A percentile compares a stretch with the other conserved stretches of the same genome.
These are phyloP conservation scores for Oryza australiensis DNA, from an alignment of 176 grass and related monocot species.

Conservation along the genomic window DNA sequence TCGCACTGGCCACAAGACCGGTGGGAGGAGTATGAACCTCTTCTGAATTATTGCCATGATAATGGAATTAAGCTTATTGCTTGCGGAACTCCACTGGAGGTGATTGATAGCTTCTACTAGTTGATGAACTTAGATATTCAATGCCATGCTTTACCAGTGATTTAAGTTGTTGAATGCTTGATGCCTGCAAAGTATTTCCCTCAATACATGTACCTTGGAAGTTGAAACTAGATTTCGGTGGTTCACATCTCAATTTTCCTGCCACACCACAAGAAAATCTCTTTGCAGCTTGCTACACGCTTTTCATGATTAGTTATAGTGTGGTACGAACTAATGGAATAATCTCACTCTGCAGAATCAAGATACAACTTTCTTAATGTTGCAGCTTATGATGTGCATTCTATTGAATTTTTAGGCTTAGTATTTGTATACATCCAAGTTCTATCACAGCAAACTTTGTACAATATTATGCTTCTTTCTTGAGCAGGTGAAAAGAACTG, in stretches of 20 bases:
- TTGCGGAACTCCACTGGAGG: slow-evolving; percentile 87
- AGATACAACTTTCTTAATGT: neutral
- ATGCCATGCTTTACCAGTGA: slow-evolving; percentile 8
- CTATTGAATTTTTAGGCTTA: slow-evolving; percentile 4
- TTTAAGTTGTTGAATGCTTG: slow-evolving; percentile 16
- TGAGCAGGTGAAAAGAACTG: slow-evolving; percentile 81
- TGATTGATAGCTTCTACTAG: slow-evolving; percentile 41
- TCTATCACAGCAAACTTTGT: neutral
- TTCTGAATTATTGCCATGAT: slow-evolving; percentile 82
- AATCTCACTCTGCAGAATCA: neutral
- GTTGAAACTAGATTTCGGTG: slow-evolving; percentile 9
- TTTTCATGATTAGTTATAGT: slow-evolving; percentile 16
- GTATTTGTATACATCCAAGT: neutral
- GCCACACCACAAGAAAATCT: slow-evolving; percentile 12
- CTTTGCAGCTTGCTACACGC: neutral
- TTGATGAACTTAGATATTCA: neutral
- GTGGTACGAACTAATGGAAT: neutral
- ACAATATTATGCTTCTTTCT: slow-evolving; percentile 30
- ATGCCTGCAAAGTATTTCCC: neutral
- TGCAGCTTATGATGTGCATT: slow-evolving; percentile 1
- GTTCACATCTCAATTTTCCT: slow-evolving; percentile 13
- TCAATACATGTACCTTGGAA: neutral
- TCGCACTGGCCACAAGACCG: slow-evolving; percentile 75
- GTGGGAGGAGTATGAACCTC: slow-evolving; percentile 96
- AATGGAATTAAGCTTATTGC: slow-evolving; percentile 80